Percentiles rank a stretch among this genome's conserved stretches.
Evolutionary conservation across 352 stramenopile species (phyloP).

Genomic region (Pythium sukuiense): DNA sequence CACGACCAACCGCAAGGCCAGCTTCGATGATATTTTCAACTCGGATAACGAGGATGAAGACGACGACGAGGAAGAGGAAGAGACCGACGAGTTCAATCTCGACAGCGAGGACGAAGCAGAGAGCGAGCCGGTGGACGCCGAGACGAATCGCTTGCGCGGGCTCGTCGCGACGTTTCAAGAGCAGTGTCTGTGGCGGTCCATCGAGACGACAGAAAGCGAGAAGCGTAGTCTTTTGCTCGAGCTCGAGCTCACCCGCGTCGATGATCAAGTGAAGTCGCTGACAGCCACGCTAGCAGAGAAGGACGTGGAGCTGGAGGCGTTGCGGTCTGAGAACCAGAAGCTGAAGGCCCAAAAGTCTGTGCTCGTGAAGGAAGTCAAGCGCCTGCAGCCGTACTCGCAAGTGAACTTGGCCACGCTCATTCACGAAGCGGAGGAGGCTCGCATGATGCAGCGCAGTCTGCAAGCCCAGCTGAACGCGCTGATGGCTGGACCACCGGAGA

Average conservation of each 20-base stretch:
- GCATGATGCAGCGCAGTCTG: constrained; percentile 73
- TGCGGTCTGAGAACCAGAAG: constrained; percentile 38
- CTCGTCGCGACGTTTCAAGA: constrained; percentile 72
- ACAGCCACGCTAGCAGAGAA: constrained; percentile 27
- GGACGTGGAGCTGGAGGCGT: constrained; percentile 20
- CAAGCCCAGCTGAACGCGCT: constrained; percentile 44
- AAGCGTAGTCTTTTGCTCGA: constrained; percentile 35
- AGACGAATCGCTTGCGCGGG: constrained; percentile 40
- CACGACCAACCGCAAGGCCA: background rate
- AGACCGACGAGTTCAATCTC: background rate
- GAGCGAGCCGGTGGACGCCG: constrained; percentile 5
- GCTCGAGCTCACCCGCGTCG: constrained; percentile 10
- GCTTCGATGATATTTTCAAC: constrained; percentile 4
- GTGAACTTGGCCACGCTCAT: constrained; percentile 62
- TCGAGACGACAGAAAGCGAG: constrained; percentile 65
- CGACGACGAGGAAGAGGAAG: constrained; percentile 3
- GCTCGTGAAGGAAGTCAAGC: constrained; percentile 70
- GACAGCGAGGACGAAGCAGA: constrained; percentile 12
- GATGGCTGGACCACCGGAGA: constrained; percentile 3
- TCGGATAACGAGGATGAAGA: constrained; percentile 6
- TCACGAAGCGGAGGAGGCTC: constrained; percentile 66
- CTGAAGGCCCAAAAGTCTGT: constrained; percentile 58
- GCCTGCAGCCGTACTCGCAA: constrained; percentile 62
- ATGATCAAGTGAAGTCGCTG: constrained; percentile 18
- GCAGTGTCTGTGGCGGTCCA: constrained; percentile 74